A percentile compares a stretch with the other conserved stretches of the same genome.
Evolutionary conservation across 164 flowering plant genomes (phyloP).

Genomic region (Magnolia sinica): DNA sequence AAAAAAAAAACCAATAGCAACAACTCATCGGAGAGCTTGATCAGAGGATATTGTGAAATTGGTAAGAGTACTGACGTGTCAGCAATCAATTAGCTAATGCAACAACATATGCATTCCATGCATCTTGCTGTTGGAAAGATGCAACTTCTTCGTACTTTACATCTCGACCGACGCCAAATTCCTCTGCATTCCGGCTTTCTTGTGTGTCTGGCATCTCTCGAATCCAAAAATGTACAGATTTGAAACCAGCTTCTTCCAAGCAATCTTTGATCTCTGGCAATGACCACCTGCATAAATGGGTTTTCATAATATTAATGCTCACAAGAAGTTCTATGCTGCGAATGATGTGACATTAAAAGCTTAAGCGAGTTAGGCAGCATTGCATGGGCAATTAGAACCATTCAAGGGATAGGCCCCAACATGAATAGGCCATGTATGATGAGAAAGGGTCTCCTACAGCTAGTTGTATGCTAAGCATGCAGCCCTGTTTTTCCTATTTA

Average conservation of each 20-base stretch:
- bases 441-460: not conserved
- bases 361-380: not conserved
- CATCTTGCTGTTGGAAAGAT: slow-evolving; percentile 71
- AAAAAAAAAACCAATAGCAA: too few species aligned
- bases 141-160: slow-evolving; percentile 76
- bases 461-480: not conserved
- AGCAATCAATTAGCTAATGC: slow-evolving; percentile 43
- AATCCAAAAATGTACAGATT: slow-evolving; percentile 83
- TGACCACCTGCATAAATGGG: slow-evolving; percentile 63
- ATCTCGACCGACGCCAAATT: slow-evolving; percentile 55
- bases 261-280: slow-evolving; percentile 91
- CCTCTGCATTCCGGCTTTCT: slow-evolving; percentile 39
- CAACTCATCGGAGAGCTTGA: not conserved
- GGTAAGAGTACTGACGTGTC: not conserved
- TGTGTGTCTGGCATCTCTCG: slow-evolving; percentile 70
- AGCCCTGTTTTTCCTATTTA: not conserved
- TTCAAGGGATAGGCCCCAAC: not conserved
- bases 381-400: not conserved
- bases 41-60: not conserved
- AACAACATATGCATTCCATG: slow-evolving; percentile 95
- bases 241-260: slow-evolving; percentile 83
- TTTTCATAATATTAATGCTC: not conserved
- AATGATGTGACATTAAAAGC: not conserved
- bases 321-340: not conserved
- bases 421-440: not conserved